Conservation (phyloP, 108 stramenopile species). For the Stephanodiscus triporus region DNA sequence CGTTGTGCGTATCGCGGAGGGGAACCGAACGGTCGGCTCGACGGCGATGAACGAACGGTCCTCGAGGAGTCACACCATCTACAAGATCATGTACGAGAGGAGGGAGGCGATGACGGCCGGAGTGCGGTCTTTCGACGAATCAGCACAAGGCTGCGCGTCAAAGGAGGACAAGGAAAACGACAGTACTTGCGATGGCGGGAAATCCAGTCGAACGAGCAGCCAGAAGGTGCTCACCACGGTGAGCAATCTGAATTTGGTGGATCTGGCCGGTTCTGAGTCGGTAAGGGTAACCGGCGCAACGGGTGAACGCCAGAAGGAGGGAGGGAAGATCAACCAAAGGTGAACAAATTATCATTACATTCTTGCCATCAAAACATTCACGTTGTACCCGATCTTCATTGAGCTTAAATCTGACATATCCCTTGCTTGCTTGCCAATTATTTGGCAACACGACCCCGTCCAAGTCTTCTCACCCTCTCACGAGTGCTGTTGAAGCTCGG, state of each 20-base stretch:
- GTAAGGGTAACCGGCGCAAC: conserved; percentile 58
- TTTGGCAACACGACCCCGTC: background rate
- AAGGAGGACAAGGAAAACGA: conserved; percentile 63
- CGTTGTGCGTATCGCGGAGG: conserved; percentile 66
- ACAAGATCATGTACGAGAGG: conserved; percentile 77
- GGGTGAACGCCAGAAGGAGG: conserved; percentile 87
- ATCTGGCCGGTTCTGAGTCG: conserved; percentile 64
- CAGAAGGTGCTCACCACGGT: conserved; percentile 38
- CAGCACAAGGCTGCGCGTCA: conserved; percentile 17
- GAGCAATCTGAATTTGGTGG: conserved; percentile 54
- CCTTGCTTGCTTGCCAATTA: too few relatives aligned
- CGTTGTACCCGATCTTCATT: too few relatives aligned
- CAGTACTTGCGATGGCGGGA: conserved; percentile 52
- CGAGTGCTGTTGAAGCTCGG: conserved; percentile 97
- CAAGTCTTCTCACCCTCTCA: conserved; percentile 95
- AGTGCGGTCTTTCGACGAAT: conserved; percentile 32
- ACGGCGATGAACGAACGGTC: conserved; percentile 93
- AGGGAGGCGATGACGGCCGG: conserved; percentile 29
- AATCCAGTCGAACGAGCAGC: conserved; percentile 44
- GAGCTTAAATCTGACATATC: background rate
- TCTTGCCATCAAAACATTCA: too few relatives aligned
- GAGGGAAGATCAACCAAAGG: conserved; percentile 97
- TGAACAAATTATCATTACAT: conserved; percentile 21
- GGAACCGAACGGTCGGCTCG: conserved; percentile 70
- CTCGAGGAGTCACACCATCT: conserved; percentile 92